Percentiles rank a stretch among this genome's conserved stretches.
Conservation (phyloP, 2,329 filamentous ascomycete species). For the Penicillium sp. region DNA sequence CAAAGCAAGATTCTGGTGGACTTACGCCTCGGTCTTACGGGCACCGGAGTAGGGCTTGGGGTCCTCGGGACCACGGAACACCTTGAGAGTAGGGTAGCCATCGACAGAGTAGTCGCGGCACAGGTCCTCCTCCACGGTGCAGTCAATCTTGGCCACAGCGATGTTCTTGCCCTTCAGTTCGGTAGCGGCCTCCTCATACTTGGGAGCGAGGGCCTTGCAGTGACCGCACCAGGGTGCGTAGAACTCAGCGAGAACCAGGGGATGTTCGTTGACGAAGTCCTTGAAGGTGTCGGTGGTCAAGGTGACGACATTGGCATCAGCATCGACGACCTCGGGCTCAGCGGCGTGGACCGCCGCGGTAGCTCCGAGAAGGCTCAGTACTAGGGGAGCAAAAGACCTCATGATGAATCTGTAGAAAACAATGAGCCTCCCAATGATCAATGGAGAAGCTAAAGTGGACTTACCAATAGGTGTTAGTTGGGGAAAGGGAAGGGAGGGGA, state of each 20-base stretch:
- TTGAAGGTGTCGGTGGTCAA: constrained; percentile 86
- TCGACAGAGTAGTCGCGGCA: constrained; percentile 90
- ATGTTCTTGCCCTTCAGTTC: constrained; percentile 53
- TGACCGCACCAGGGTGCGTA: constrained; percentile 97
- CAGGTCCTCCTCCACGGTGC: constrained; percentile 89
- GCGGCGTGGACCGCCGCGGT: constrained; percentile 38
- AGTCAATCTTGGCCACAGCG: constrained; percentile 64
- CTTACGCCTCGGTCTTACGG: constrained; percentile 76
- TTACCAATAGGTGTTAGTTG: constrained; percentile 13
- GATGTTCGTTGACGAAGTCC: constrained; percentile 80
- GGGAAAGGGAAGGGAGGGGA: constrained; percentile 10
- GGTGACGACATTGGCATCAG: constrained; percentile 74
- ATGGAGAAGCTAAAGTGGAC: not conserved
- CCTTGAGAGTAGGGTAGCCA: constrained; percentile 97
- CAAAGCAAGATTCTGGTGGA: constrained; percentile 12
- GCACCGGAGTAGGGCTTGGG: constrained; percentile 82
- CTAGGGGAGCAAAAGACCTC: constrained; percentile 43
- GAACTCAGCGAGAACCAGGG: constrained; percentile 94
- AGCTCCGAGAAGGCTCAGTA: constrained; percentile 43
- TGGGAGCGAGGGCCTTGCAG: constrained; percentile 87
- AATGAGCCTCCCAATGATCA: constrained; percentile 6
- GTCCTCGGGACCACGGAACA: constrained; percentile 90
- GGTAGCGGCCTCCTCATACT: constrained; percentile 53
- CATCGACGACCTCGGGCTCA: constrained; percentile 29
- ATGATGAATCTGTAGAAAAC: constrained; percentile 25